A percentile compares a stretch with the other conserved stretches of the same genome.
phyloP scores from a whole-genome alignment of 1,284 basidiomycete species.

The Sanghuangporus sanghuang region DNA sequence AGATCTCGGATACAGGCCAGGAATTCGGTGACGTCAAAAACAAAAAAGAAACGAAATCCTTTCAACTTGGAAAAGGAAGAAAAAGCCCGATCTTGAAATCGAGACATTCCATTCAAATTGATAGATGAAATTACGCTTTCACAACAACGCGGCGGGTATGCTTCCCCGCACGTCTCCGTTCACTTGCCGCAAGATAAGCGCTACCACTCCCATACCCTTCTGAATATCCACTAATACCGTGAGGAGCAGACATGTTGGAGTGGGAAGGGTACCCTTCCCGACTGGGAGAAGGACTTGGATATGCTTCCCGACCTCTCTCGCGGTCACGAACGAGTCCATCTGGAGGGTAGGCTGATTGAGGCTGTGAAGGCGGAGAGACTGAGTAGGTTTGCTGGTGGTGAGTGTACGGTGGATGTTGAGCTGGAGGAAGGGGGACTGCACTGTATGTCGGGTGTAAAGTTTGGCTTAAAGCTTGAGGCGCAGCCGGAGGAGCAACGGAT shows the following conservation, averaged over 20 bases:
- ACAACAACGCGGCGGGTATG: slow-evolving; percentile 54
- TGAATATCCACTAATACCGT: not conserved
- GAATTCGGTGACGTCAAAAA: not conserved
- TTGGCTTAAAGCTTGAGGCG: not conserved
- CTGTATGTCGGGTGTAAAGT: not conserved
- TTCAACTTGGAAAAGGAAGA: not conserved
- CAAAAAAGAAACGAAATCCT: not conserved
- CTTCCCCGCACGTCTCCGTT: slow-evolving; percentile 66
- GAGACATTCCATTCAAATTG: not conserved
- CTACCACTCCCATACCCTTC: slow-evolving; percentile 45
- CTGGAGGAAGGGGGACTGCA: not conserved
- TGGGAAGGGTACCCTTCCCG: slow-evolving; percentile 29
- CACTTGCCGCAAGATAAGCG: slow-evolving; percentile 28
- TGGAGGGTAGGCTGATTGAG: not conserved
- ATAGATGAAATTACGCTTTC: not conserved
- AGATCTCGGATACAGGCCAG: not conserved
- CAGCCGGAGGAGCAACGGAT: not conserved
- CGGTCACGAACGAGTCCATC: not conserved
- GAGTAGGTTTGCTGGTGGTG: not conserved
- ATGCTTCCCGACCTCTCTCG: not conserved
- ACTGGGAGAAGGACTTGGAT: not conserved
- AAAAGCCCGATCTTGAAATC: not conserved
- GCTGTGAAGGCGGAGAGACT: not conserved
- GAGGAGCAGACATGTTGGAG: slow-evolving; percentile 6
- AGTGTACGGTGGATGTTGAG: not conserved